Evolutionary conservation across 345 rosid genomes (phyloP), one percentile per base, ranked within the genome.

Genomic region (Orychophragmus violaceus): DNA sequence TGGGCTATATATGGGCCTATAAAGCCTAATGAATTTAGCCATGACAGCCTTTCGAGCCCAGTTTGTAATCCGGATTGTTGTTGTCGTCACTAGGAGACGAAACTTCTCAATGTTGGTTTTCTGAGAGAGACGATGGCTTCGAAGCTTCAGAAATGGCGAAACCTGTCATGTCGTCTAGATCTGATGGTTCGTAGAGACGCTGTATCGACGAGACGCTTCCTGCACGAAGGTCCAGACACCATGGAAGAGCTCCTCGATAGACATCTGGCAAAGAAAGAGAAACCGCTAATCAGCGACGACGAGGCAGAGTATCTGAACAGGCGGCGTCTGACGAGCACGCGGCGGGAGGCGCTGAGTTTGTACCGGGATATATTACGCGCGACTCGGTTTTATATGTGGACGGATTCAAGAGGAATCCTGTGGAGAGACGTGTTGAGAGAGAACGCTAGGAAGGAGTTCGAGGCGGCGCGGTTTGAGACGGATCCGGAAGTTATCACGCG

Each of bases 311-410:
- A 78, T 30, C 66, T 79, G 61, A 79, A 66, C 57, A 82, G 80
- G 69, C 85, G 68, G 67, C 84, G 84, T 52, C 77, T 93, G 41
- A 83, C 88, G 32, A 86, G 83, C 80, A 81, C 81, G 23, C 85
- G 92, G 21, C 54, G 90, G 5, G 97, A 93, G 74, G 97, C 86
- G 5, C 58, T 90, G 83, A 73, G 78, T 69, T 85, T 93, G 28
- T 93, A 93, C 79, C 76, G 98, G 52, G 95, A 93, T 69, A 85
- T 90, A 36, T 68, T 88, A n/a, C 84, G 97, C 27, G 99, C 87
- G 52, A 82, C 85, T 22, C 85, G 92, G 33, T 93, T 85, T 79
- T 93, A 86, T 79, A 72, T 29, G 79, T 88, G 96, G 98, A 74
- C 82, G 1, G 94, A 90, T 76, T 59, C 85, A 1, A 82, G 85